These are phyloP conservation scores for Zygosaccharomyces pseudobailii DNA, from an alignment of 1,139 yeast species.

Conservation along the genomic window DNA sequence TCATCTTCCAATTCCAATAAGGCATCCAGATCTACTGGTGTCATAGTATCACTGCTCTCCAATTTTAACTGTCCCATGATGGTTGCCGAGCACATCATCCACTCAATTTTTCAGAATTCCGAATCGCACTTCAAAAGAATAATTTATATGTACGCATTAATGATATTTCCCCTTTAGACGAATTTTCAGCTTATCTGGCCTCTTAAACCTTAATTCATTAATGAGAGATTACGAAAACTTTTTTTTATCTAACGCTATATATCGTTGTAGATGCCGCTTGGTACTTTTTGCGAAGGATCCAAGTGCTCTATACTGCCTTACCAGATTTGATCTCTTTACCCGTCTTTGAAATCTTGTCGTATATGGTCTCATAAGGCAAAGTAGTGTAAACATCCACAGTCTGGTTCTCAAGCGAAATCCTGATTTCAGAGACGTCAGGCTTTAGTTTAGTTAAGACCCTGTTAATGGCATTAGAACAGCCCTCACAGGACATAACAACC, in stretches of 20 bases:
- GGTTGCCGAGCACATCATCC: background rate
- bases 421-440: conserved; percentile 62
- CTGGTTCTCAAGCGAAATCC: conserved; percentile 76
- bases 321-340: conserved; percentile 82
- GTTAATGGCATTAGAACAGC: conserved; percentile 85
- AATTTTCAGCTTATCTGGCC: too few relatives aligned
- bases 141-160: background rate
- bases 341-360: conserved; percentile 77
- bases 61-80: background rate
- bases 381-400: conserved; percentile 71
- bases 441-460: conserved; percentile 68
- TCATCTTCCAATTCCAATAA: conserved; percentile 31
- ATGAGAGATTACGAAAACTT: background rate
- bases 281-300: background rate
- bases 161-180: background rate
- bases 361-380: conserved; percentile 68
- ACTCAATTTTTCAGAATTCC: background rate
- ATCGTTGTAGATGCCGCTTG: background rate
- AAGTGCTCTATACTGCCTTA: conserved; percentile 34
- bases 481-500: conserved; percentile 77
- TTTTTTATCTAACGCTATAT: background rate
- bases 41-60: background rate
- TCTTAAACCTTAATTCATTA: too few relatives aligned
- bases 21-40: conserved; percentile 24
- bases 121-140: background rate